Conservation (phyloP, 148 eudicot genomes). For the Fagopyrum tataricum region DNA sequence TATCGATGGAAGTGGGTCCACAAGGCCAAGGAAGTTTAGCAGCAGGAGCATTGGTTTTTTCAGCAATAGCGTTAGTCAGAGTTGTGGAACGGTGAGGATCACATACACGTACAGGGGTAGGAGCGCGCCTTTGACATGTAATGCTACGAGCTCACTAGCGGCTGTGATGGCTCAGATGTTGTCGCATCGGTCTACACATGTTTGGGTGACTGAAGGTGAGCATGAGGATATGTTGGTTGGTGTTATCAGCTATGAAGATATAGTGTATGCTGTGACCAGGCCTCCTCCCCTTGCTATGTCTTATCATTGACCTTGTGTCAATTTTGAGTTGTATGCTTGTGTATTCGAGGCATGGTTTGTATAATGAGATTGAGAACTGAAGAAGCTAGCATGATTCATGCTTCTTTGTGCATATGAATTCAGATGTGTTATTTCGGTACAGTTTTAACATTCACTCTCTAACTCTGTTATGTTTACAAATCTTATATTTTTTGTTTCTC, state of each 20-base stretch:
- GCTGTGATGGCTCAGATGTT: conserved; percentile 99
- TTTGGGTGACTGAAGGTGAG: conserved; percentile 91
- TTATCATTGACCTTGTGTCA: too few species aligned
- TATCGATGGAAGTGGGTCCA: conserved; percentile 24
- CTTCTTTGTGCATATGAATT: too few species aligned
- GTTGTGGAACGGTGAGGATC: conserved; percentile 45
- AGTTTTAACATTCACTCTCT: too few species aligned
- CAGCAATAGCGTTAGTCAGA: conserved; percentile 31
- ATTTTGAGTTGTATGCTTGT: too few species aligned
- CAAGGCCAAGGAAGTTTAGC: conserved; percentile 53
- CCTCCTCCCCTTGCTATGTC: conserved; percentile 23
- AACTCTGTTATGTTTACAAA: too few species aligned
- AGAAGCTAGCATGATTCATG: too few species aligned
- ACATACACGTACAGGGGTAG: conserved; percentile 94
- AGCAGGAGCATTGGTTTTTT: conserved; percentile 83
- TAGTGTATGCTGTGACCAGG: conserved; percentile 70
- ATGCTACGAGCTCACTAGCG: conserved; percentile 69
- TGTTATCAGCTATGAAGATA: conserved; percentile 78
- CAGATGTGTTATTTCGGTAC: too few species aligned
- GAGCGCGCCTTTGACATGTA: conserved; percentile 85
- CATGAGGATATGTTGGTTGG: conserved; percentile 72
- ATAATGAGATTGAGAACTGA: too few species aligned
- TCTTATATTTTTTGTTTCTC: too few species aligned
- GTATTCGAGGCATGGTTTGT: too few species aligned
- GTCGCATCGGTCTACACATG: conserved; percentile 86